Evolutionary conservation across 495 filamentous ascomycete species (phyloP), one percentile per base, ranked within the genome.

Genomic region (Saxophila tyrrhenica): DNA sequence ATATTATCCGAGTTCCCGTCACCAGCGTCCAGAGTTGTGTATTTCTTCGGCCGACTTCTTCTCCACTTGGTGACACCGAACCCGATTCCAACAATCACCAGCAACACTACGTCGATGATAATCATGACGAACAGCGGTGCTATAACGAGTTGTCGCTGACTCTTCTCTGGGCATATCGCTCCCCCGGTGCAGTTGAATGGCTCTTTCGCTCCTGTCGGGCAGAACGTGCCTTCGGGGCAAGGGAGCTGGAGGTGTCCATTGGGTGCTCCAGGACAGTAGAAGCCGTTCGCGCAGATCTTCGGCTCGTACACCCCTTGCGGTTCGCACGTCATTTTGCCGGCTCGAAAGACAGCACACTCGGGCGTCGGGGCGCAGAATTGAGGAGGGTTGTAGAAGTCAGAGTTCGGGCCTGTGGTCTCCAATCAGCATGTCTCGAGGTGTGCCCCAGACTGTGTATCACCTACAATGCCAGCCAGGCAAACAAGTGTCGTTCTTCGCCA

Each of bases 81-180:
- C 1, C 61, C 57, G 29, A 63, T 32, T 1, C 16, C 57, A 1
- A 61, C 42, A 17, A 58, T 22, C n/a, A 55, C 50, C 42, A 5
- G 48, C n/a, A 77, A 39, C 41, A 73, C 25, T 9, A 71, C 19
- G 55, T 79, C 75, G 42, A 72, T 25, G 20, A 65, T 51, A 17
- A 75, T 45, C 22, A 77, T 59, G 39, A 76, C n/a, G 38, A 50
- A 55, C 22, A 75, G 43, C 2, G 74, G 73, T 15, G 77, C 54
- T 24, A 52, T 63, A 2, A 57, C 49, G 20, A 63, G 39, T 47
- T 64, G 54, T 22, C 55, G 45, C 8, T 25, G 15, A 25, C 57
- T 57, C 11, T 32, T 42, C 23, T 41, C 49, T 10, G 50, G 38
- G 29, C 61, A 64, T 10, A 58, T 20, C 0, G 61, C 58, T 1